Percentiles rank a stretch among this genome's conserved stretches.
phyloP scores from a whole-genome alignment of 768 basidiomycete species.

The Leccinum sublutescens region DNA sequence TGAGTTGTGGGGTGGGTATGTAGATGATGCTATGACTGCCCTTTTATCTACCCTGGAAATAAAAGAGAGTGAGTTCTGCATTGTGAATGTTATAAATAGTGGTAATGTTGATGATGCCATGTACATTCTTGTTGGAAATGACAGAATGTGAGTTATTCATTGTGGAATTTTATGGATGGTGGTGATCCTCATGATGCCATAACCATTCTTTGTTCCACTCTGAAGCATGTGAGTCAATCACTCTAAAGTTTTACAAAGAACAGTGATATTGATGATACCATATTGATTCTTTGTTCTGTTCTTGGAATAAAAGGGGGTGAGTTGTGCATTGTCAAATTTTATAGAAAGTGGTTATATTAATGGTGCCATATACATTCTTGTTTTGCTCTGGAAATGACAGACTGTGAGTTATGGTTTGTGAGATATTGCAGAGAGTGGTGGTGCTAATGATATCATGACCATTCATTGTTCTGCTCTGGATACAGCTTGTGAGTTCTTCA shows the following conservation, averaged over 20 bases:
- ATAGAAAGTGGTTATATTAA: not conserved
- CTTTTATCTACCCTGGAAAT: not conserved
- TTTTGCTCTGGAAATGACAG: not conserved
- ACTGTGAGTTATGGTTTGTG: not conserved
- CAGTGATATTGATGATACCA: not conserved
- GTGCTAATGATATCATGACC: not conserved
- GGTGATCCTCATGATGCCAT: not conserved
- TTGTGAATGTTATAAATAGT: not conserved
- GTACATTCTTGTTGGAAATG: not conserved
- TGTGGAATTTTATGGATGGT: not conserved
- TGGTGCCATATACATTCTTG: not conserved
- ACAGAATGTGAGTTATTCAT: not conserved
- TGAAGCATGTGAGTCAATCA: not conserved
- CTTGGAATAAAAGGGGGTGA: not conserved
- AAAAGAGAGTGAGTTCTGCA: not conserved
- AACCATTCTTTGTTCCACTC: not conserved
- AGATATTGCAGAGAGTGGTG: not conserved
- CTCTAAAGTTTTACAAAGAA: not conserved
- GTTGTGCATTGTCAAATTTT: not conserved
- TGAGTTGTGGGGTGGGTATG: not conserved
- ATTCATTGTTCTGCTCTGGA: not conserved
- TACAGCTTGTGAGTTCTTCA: not conserved
- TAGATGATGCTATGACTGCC: not conserved
- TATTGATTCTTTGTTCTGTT: not conserved
- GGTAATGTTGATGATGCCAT: not conserved